Conservation (phyloP, 441 rosid species). For the Flueggea neowawraea region DNA sequence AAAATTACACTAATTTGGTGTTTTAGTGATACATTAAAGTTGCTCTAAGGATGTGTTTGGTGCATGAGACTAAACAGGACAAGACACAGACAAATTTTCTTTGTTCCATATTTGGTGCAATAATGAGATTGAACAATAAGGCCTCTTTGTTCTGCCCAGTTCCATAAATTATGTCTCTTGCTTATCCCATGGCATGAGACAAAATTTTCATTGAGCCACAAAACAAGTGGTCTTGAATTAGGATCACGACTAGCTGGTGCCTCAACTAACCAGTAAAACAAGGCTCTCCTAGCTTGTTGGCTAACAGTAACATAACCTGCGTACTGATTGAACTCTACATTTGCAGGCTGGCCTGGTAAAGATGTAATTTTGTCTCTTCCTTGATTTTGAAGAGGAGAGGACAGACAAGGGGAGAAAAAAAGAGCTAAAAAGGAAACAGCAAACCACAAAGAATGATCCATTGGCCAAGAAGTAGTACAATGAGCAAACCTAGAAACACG, state of each 20-base stretch:
- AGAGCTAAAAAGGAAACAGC: slow-evolving; percentile 26
- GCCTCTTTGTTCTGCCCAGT: too few species aligned
- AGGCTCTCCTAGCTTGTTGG: slow-evolving; percentile 79
- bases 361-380: slow-evolving; percentile 49
- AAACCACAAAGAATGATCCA: slow-evolving; percentile 31
- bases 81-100: too few species aligned
- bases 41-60: too few species aligned
- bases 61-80: too few species aligned
- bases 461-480: slow-evolving; percentile 15
- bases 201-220: slow-evolving; percentile 97
- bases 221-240: slow-evolving; percentile 70
- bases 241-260: slow-evolving; percentile 59
- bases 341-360: slow-evolving; percentile 80
- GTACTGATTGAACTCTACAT: slow-evolving; percentile 69
- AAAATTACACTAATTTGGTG: too few species aligned
- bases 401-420: slow-evolving; percentile 18
- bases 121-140: too few species aligned
- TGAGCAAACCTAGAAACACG: slow-evolving; percentile 26
- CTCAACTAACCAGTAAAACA: slow-evolving; percentile 95
- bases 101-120: too few species aligned
- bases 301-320: slow-evolving; percentile 88
- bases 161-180: too few species aligned
- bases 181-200: too few species aligned
- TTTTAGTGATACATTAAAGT: too few species aligned
- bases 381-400: slow-evolving; percentile 38